Conservation (phyloP, 2,329 filamentous ascomycete genomes). For the Pseudogymnoascus sp. region DNA sequence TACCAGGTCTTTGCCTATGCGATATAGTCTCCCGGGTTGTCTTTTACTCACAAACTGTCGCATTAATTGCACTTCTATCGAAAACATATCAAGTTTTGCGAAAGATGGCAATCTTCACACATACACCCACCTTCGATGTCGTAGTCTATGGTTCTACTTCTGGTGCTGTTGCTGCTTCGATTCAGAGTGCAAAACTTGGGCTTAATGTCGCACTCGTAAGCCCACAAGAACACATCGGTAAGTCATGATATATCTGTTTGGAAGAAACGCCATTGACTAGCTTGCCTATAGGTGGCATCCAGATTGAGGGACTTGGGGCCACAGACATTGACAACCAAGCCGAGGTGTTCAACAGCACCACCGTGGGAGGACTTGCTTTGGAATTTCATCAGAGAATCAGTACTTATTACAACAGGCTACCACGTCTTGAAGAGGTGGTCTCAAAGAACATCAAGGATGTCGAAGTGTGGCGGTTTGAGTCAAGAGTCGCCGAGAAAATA, state of each 20-base stretch:
- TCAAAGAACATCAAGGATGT: not conserved
- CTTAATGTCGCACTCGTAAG: not conserved
- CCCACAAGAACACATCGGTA: not conserved
- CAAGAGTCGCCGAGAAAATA: not conserved
- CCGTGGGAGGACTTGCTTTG: constrained; percentile 14
- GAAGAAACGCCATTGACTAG: not conserved
- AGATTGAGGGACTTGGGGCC: constrained; percentile 19
- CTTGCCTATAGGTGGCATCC: constrained; percentile 12
- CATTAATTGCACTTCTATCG: not conserved
- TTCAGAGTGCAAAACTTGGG: not conserved
- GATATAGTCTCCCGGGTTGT: not conserved
- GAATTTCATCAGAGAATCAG: constrained; percentile 16
- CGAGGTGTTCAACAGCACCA: constrained; percentile 16
- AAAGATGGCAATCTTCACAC: not conserved
- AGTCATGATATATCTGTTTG: not conserved
- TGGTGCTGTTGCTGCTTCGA: not conserved
- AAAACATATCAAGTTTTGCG: not conserved
- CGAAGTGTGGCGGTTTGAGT: not conserved
- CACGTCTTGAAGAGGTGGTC: not conserved
- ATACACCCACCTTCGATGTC: not conserved
- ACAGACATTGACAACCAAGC: constrained; percentile 19
- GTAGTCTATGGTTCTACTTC: not conserved
- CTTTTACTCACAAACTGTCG: not conserved
- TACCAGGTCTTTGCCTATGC: not conserved
- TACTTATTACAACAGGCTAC: not conserved